Conservation (phyloP, 306 rosid species). For the Neltuma alba region DNA sequence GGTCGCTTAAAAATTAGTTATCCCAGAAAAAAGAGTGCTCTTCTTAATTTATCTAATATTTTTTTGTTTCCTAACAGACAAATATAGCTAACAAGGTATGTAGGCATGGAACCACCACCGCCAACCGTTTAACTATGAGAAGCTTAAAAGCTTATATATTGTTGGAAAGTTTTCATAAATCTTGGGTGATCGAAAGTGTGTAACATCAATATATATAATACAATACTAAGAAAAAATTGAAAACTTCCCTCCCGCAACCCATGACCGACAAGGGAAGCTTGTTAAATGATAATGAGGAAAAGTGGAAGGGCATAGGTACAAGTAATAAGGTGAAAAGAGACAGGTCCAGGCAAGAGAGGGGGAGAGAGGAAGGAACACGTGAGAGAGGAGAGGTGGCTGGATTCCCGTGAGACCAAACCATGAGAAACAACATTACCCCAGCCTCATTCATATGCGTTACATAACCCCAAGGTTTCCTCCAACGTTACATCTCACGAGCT, state of each 20-base stretch:
- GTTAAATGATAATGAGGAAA: slow-evolving; percentile 52
- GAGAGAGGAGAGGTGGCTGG: slow-evolving; percentile 68
- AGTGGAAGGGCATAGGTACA: slow-evolving; percentile 40
- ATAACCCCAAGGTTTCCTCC: slow-evolving; percentile 22
- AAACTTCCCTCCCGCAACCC: too few relatives aligned
- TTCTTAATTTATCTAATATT: not conserved
- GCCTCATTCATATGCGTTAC: slow-evolving; percentile 5
- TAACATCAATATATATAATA: too few relatives aligned
- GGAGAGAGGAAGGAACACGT: slow-evolving; percentile 52
- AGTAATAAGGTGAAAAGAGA: slow-evolving; percentile 35
- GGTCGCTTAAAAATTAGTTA: not conserved
- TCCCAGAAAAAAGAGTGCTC: not conserved
- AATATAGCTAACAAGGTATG: not conserved
- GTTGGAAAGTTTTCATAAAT: too few relatives aligned
- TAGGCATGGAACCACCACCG: slow-evolving; percentile 24
- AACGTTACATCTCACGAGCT: slow-evolving; percentile 45
- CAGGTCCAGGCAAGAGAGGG: slow-evolving; percentile 25
- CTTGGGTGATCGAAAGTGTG: too few relatives aligned
- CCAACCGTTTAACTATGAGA: too few relatives aligned
- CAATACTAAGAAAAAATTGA: too few relatives aligned
- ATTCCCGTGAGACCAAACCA: slow-evolving; percentile 73
- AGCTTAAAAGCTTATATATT: too few relatives aligned
- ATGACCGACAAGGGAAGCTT: slow-evolving; percentile 47
- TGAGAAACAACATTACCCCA: slow-evolving; percentile 16
- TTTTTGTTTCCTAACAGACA: not conserved